phyloP scores from a whole-genome alignment of 306 rosid species.

The Citrullus mucosospermus region DNA sequence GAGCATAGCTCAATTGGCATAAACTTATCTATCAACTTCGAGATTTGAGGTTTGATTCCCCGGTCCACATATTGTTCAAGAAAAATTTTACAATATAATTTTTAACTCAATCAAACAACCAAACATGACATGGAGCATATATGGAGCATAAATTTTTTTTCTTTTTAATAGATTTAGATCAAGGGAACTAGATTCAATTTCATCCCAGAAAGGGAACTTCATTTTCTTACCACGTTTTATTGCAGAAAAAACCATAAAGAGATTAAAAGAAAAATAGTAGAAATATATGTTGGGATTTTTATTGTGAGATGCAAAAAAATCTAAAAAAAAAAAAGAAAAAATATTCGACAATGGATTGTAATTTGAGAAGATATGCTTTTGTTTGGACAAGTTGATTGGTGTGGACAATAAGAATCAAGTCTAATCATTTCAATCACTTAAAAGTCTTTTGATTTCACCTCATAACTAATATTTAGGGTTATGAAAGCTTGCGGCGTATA shows the following conservation, averaged over 20 bases:
- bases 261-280: background rate
- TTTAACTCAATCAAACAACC: background rate
- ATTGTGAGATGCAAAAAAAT: background rate
- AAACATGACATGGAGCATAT: background rate
- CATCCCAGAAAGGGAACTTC: background rate
- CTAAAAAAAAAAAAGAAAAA: background rate
- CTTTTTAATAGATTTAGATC: background rate
- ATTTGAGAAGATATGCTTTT: slow-evolving; percentile 10
- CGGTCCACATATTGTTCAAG: too few relatives aligned
- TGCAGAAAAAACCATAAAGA: background rate
- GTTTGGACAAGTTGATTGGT: slow-evolving; percentile 18
- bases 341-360: slow-evolving; percentile 1
- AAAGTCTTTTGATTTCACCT: background rate
- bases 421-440: slow-evolving; percentile 17
- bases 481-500: background rate
- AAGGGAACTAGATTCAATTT: slow-evolving; percentile 35
- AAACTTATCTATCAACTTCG: too few relatives aligned
- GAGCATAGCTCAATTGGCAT: too few relatives aligned
- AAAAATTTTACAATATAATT: too few relatives aligned
- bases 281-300: background rate
- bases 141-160: background rate
- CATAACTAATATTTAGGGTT: background rate
- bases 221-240: background rate
- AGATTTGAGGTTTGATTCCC: too few relatives aligned
- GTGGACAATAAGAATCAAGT: slow-evolving; percentile 24